These are phyloP conservation scores for Sordariomycetes sp. DNA, from an alignment of 2,329 filamentous ascomycete genomes.

Conservation along the genomic window DNA sequence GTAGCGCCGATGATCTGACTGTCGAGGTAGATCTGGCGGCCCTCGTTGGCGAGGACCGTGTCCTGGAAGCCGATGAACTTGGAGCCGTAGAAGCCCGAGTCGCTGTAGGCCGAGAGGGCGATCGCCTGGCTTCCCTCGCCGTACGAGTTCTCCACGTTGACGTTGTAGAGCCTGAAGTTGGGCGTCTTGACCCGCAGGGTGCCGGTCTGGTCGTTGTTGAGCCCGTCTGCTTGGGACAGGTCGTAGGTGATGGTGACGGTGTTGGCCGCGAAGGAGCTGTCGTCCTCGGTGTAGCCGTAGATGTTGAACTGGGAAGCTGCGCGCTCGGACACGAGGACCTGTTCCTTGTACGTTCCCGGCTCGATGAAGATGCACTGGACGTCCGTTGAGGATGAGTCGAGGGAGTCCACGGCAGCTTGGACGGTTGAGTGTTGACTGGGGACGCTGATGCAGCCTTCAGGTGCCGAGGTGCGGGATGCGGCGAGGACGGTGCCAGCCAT, in stretches of 20 bases:
- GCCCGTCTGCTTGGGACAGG: slow-evolving; percentile 30
- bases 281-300: slow-evolving; percentile 45
- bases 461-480: slow-evolving; percentile 17
- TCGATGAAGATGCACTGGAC: slow-evolving; percentile 12
- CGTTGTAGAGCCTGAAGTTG: slow-evolving; percentile 53
- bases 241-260: slow-evolving; percentile 41
- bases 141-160: slow-evolving; percentile 40
- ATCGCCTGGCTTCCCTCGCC: slow-evolving; percentile 38
- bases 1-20: slow-evolving; percentile 37
- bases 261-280: slow-evolving; percentile 43
- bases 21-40: slow-evolving; percentile 35
- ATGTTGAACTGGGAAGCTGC: slow-evolving; percentile 43
- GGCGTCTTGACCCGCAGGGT: slow-evolving; percentile 33
- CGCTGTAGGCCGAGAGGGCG: slow-evolving; percentile 31
- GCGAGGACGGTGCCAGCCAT: slow-evolving; percentile 7
- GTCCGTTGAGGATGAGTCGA: slow-evolving; percentile 7
- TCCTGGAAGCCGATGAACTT: slow-evolving; percentile 39
- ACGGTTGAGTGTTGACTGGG: slow-evolving; percentile 11
- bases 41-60: slow-evolving; percentile 34
- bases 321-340: slow-evolving; percentile 43
- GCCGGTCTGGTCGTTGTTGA: slow-evolving; percentile 43
- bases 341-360: slow-evolving; percentile 45
- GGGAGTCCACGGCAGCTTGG: slow-evolving; percentile 12
- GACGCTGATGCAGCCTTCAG: slow-evolving; percentile 19
- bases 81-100: slow-evolving; percentile 37